Conservation (phyloP, 345 rosid species). For the Trapa bicornis region DNA sequence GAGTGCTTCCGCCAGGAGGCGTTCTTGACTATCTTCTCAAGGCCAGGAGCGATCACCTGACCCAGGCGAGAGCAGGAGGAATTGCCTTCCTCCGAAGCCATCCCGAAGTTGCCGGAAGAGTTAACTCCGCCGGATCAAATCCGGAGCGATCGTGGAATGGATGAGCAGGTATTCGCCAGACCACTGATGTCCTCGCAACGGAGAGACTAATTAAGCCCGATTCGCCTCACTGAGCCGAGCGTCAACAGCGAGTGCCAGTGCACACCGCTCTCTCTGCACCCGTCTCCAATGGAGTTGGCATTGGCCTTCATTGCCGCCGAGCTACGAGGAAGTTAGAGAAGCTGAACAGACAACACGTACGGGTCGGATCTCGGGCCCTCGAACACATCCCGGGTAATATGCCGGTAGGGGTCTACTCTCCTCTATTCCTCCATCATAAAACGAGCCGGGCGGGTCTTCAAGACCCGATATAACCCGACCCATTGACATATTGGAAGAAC, state of each 20-base stretch:
- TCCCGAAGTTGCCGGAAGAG: slow-evolving; percentile 36
- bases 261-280: neutral
- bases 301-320: neutral
- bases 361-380: too few species aligned
- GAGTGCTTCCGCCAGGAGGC: slow-evolving; percentile 98
- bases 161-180: neutral
- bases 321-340: neutral
- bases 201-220: neutral
- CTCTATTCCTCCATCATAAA: too few species aligned
- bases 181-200: neutral
- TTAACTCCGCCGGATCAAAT: slow-evolving; percentile 14
- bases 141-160: neutral
- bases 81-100: slow-evolving; percentile 99
- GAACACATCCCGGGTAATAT: too few species aligned
- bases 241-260: too few species aligned
- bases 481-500: too few species aligned
- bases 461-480: too few species aligned
- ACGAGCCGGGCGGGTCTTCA: too few species aligned
- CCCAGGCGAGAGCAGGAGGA: slow-evolving; percentile 98
- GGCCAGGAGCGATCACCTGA: slow-evolving; percentile 58
- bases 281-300: neutral
- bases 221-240: neutral
- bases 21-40: slow-evolving; percentile 80
- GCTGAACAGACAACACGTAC: neutral
- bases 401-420: too few species aligned